Percentiles rank a stretch among this genome's conserved stretches.
These are phyloP conservation scores for Hydnomerulius pinastri DNA, from an alignment of 768 basidiomycete species.

Conservation along the genomic window DNA sequence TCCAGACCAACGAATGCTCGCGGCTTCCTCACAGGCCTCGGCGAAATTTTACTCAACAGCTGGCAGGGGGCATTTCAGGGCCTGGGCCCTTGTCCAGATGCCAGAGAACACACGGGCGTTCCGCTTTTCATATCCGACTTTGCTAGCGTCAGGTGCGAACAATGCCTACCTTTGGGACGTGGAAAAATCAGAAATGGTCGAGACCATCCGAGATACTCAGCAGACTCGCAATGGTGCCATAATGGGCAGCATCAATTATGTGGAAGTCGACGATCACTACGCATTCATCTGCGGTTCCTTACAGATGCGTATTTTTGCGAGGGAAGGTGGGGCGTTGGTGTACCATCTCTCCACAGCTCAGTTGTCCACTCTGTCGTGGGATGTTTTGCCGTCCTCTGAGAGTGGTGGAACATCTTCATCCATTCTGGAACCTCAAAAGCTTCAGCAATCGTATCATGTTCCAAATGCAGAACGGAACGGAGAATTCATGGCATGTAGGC, in stretches of 20 bases:
- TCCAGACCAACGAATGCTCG: conserved; percentile 34
- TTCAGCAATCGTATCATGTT: conserved; percentile 11
- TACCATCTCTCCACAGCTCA: conserved; percentile 44
- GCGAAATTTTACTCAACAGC: conserved; percentile 9
- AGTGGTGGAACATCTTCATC: conserved; percentile 5
- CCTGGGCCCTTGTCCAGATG: conserved; percentile 58
- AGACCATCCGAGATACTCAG: conserved; percentile 35
- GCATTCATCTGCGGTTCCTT: conserved; percentile 58
- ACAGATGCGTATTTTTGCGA: conserved; percentile 55
- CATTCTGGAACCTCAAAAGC: conserved; percentile 23
- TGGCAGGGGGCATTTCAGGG: conserved; percentile 54
- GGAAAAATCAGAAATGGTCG: conserved; percentile 46
- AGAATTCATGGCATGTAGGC: conserved; percentile 32
- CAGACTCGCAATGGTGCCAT: conserved; percentile 4
- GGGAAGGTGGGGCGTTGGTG: conserved; percentile 45
- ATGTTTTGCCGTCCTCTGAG: conserved; percentile 25
- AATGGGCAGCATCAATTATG: conserved; percentile 55
- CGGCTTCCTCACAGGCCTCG: conserved; percentile 24
- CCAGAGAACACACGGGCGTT: conserved; percentile 53
- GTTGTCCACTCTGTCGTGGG: conserved; percentile 36
- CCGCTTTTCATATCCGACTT: conserved; percentile 66
- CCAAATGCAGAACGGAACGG: background rate
- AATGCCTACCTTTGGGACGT: conserved; percentile 67
- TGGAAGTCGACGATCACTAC: conserved; percentile 61
- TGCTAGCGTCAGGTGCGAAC: conserved; percentile 49